Conservation (phyloP, 2,329 filamentous ascomycete genomes). For the Ilyonectria sp. region DNA sequence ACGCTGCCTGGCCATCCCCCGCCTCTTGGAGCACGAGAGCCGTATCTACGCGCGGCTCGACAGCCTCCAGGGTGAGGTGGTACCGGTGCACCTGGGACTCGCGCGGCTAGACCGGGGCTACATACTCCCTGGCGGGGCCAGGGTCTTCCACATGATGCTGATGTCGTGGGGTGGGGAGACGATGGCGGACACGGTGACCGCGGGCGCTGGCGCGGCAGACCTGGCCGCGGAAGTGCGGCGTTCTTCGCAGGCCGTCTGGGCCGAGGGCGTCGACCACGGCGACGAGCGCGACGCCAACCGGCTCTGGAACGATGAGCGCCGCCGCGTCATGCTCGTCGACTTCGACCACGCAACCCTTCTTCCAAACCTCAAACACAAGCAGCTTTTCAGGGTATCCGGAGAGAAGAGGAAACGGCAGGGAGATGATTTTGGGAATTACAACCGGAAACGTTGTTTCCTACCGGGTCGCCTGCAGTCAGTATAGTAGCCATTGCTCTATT, state of each 20-base stretch:
- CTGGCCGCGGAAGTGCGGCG: constrained; percentile 18
- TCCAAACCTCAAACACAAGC: too few species aligned
- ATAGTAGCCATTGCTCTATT: too few species aligned
- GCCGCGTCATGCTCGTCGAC: too few species aligned
- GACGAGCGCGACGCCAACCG: constrained; percentile 19
- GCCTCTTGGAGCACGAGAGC: constrained; percentile 35
- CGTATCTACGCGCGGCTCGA: constrained; percentile 38
- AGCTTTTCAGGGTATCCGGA: too few species aligned
- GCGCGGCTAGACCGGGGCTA: constrained; percentile 27
- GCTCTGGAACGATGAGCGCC: too few species aligned
- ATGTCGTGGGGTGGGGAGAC: too few species aligned
- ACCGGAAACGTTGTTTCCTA: too few species aligned
- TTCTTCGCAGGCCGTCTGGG: constrained; percentile 30
- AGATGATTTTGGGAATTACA: too few species aligned
- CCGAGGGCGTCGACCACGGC: constrained; percentile 36
- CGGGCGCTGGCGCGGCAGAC: constrained; percentile 1
- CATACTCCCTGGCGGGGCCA: constrained; percentile 33
- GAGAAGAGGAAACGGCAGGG: too few species aligned
- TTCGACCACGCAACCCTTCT: too few species aligned
- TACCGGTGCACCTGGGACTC: constrained; percentile 40
- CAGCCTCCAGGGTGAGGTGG: constrained; percentile 36
- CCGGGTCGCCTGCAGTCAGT: too few species aligned
- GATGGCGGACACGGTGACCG: constrained; percentile 28
- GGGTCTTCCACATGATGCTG: constrained; percentile 29
- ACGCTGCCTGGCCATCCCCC: constrained; percentile 17